phyloP scores from a whole-genome alignment of 78 protist genomes.

The slime mould (Dictyostelium discoideum) region dicty_2.7 NC_007089.4:1025001-1025500 shows the following conservation, averaged over 20 bases:
- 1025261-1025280: neutral
- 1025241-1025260: too few species aligned
- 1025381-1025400: neutral
- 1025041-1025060: neutral
- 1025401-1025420: neutral
- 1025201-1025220: neutral
- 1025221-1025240: neutral
- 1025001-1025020: neutral
- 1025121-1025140: neutral
- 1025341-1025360: neutral
- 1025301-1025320: neutral
- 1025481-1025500: neutral
- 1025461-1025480: neutral
- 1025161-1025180: neutral
- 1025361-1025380: neutral
- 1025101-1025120: conserved; percentile 44
- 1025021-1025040: neutral
- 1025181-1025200: too few species aligned
- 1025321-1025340: neutral
- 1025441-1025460: neutral
- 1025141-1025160: neutral
- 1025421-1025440: neutral
- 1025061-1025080: neutral
- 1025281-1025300: neutral
- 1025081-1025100: neutral